Evolutionary conservation across 441 rosid genomes (phyloP).

Genomic region (California macrophylla): DNA sequence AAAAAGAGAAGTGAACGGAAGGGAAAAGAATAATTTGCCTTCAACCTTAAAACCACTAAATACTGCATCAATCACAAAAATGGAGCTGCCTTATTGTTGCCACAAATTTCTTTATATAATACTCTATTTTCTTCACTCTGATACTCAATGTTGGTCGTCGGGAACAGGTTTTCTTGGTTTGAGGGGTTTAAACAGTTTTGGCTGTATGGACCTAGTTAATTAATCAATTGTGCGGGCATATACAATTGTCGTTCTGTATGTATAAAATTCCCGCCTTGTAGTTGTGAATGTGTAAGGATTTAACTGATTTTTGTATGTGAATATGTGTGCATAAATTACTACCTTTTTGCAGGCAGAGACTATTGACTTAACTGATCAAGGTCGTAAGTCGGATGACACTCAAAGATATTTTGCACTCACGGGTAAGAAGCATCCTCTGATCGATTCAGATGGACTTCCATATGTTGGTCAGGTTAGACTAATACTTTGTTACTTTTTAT

Average conservation of each 20-base stretch:
- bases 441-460: constrained; percentile 93
- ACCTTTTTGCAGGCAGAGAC: constrained; percentile 62
- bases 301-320: background rate
- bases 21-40: background rate
- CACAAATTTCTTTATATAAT: background rate
- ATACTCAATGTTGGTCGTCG: background rate
- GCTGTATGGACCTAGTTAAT: background rate
- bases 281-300: background rate
- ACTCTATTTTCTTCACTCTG: background rate
- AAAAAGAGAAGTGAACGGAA: background rate
- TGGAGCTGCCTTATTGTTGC: background rate
- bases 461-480: constrained; percentile 77
- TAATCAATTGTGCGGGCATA: background rate
- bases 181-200: background rate
- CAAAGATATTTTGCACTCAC: constrained; percentile 30
- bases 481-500: background rate
- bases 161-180: too few species aligned
- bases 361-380: constrained; percentile 56
- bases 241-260: too few species aligned
- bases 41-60: background rate
- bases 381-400: constrained; percentile 38
- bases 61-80: background rate
- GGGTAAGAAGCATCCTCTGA: constrained; percentile 25
- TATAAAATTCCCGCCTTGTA: too few species aligned
- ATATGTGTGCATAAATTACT: background rate